Evolutionary conservation across 2,329 filamentous ascomycete species (phyloP).

Genomic region (Ceratocystis variospora): DNA sequence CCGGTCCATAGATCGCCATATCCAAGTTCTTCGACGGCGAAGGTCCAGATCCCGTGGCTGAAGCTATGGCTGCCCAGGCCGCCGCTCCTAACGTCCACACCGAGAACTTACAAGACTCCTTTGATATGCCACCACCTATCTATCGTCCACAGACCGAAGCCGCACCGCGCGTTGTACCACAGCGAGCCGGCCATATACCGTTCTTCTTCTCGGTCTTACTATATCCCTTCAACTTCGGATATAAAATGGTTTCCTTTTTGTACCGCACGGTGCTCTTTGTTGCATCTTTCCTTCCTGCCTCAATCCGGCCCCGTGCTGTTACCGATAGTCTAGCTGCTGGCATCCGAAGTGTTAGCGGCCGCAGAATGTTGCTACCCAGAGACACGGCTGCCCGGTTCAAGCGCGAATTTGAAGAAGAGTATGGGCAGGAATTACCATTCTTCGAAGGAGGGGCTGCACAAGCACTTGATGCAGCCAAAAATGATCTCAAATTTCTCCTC

Average conservation of each 20-base stretch:
- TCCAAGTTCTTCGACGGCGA: slow-evolving; percentile 97
- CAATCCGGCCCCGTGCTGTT: slow-evolving; percentile 41
- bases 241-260: slow-evolving; percentile 52
- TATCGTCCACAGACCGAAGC: slow-evolving; percentile 36
- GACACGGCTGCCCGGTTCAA: slow-evolving; percentile 83
- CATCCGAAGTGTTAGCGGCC: slow-evolving; percentile 49
- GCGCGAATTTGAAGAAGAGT: slow-evolving; percentile 89
- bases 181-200: slow-evolving; percentile 59
- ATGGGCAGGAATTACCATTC: slow-evolving; percentile 62
- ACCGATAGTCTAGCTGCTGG: slow-evolving; percentile 40
- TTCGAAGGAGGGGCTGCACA: slow-evolving; percentile 84
- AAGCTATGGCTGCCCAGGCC: slow-evolving; percentile 53
- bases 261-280: slow-evolving; percentile 64
- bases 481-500: slow-evolving; percentile 81
- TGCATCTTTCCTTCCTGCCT: slow-evolving; percentile 64
- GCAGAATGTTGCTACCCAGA: slow-evolving; percentile 65
- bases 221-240: slow-evolving; percentile 63
- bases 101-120: slow-evolving; percentile 58
- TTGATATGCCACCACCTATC: slow-evolving; percentile 27
- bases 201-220: slow-evolving; percentile 48
- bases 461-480: slow-evolving; percentile 78
- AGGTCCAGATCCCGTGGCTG: slow-evolving; percentile 64
- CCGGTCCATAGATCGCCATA: slow-evolving; percentile 61
- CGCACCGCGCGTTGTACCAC: slow-evolving; percentile 77
- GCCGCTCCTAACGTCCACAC: slow-evolving; percentile 50